Conservation (phyloP, 805 yeast genomes). For the Barnettozyma wickerhamii region DNA sequence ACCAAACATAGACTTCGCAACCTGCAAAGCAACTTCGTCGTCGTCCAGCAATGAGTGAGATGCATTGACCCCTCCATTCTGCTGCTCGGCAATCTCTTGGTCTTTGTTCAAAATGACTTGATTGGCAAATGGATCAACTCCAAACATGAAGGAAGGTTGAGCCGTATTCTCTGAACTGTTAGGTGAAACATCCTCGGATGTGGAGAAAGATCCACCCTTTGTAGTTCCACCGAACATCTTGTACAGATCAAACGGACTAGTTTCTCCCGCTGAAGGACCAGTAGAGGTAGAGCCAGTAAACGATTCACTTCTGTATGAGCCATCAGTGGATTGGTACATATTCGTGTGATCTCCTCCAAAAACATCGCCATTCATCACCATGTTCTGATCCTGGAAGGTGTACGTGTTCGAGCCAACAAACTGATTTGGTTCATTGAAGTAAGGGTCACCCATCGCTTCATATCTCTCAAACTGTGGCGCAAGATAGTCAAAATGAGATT, state of each 20-base stretch:
- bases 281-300: background rate
- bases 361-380: background rate
- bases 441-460: slow-evolving; percentile 23
- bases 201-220: slow-evolving; percentile 6
- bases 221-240: background rate
- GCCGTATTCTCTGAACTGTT: slow-evolving; percentile 4
- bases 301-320: background rate
- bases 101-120: background rate
- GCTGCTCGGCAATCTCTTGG: background rate
- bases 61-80: background rate
- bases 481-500: slow-evolving; percentile 27
- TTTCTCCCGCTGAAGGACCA: background rate
- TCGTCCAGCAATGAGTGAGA: slow-evolving; percentile 13
- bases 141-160: no score
- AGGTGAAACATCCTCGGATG: slow-evolving; percentile 5
- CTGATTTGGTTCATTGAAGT: slow-evolving; percentile 10
- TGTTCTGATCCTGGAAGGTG: slow-evolving; percentile 13
- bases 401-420: background rate
- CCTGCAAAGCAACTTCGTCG: slow-evolving; percentile 23
- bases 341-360: background rate
- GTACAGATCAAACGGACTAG: slow-evolving; percentile 1
- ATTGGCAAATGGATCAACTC: background rate
- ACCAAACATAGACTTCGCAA: slow-evolving; percentile 27
- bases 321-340: background rate
- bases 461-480: slow-evolving; percentile 21